Percentiles rank a stretch among this genome's conserved stretches.
Evolutionary conservation across 148 eudicot species (phyloP).

Genomic region (Drosera capensis): DNA sequence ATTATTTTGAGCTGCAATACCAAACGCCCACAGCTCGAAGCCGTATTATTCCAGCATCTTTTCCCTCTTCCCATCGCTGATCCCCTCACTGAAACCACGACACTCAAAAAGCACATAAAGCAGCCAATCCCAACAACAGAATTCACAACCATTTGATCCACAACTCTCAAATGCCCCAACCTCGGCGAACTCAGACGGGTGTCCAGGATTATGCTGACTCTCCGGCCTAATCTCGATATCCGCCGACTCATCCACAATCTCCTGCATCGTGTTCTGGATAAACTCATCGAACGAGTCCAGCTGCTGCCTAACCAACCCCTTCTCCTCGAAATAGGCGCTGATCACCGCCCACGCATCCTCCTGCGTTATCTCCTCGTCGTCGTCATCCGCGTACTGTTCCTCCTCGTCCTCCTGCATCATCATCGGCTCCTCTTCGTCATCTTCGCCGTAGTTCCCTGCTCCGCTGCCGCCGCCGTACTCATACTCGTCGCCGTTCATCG

Average conservation of each 20-base stretch:
- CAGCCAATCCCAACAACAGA: too few relatives aligned
- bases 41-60: too few relatives aligned
- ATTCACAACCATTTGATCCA: too few relatives aligned
- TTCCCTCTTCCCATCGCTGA: too few relatives aligned
- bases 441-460: too few relatives aligned
- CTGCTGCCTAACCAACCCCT: constrained; percentile 86
- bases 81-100: too few relatives aligned
- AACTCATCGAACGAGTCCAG: constrained; percentile 94
- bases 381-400: constrained; percentile 17
- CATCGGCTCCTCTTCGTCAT: too few relatives aligned
- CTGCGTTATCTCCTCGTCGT: constrained; percentile 81
- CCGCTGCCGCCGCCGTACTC: too few relatives aligned
- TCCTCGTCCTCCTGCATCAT: constrained; percentile 8
- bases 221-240: constrained; percentile 94
- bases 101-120: too few relatives aligned
- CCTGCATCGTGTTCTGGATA: constrained; percentile 98
- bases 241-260: constrained; percentile 82
- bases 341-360: constrained; percentile 98
- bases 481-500: too few relatives aligned
- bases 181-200: constrained; percentile 81
- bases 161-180: constrained; percentile 11
- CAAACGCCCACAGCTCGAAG: too few relatives aligned
- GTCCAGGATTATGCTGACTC: constrained; percentile 90
- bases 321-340: constrained; percentile 86
- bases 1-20: too few relatives aligned